Evolutionary conservation across 257 asterid species (phyloP).

Genomic region (Petunia axillaris): DNA sequence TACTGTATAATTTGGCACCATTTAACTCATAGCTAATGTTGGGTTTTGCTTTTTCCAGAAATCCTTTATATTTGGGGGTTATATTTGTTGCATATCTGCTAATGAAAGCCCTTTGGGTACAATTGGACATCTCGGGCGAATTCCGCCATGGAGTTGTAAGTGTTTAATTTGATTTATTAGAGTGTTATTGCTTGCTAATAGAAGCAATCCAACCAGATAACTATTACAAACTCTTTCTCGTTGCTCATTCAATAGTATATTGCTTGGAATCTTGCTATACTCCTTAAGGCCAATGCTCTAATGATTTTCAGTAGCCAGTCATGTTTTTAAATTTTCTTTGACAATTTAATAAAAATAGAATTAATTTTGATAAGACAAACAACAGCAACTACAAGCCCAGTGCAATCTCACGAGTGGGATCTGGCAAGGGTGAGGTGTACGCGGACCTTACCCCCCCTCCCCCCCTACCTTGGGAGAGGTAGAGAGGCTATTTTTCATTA

Average conservation of each 20-base stretch:
- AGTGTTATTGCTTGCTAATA: constrained; percentile 17
- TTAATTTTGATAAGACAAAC: not conserved
- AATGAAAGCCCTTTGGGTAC: constrained; percentile 95
- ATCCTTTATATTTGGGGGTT: constrained; percentile 81
- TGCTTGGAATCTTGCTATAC: not conserved
- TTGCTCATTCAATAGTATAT: not conserved
- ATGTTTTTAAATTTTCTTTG: not conserved
- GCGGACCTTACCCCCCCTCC: too few species aligned
- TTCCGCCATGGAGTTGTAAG: constrained; percentile 97
- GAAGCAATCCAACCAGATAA: not conserved
- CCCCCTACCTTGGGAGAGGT: not conserved
- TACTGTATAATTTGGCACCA: not conserved
- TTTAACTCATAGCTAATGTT: not conserved
- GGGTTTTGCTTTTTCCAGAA: constrained; percentile 58
- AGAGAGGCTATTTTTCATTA: not conserved
- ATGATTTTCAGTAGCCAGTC: constrained; percentile 6
- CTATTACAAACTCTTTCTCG: not conserved
- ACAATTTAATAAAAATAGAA: not conserved
- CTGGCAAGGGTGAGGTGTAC: too few species aligned
- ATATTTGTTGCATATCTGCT: constrained; percentile 76
- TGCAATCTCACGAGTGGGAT: too few species aligned
- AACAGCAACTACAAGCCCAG: too few species aligned
- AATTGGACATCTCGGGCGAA: constrained; percentile 83
- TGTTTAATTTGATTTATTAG: constrained; percentile 24
- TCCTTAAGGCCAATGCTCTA: not conserved